Percentiles rank a stretch among this genome's conserved stretches.
Evolutionary conservation across 2,329 filamentous ascomycete species (phyloP).

Genomic region (Calonectria naviculata): DNA sequence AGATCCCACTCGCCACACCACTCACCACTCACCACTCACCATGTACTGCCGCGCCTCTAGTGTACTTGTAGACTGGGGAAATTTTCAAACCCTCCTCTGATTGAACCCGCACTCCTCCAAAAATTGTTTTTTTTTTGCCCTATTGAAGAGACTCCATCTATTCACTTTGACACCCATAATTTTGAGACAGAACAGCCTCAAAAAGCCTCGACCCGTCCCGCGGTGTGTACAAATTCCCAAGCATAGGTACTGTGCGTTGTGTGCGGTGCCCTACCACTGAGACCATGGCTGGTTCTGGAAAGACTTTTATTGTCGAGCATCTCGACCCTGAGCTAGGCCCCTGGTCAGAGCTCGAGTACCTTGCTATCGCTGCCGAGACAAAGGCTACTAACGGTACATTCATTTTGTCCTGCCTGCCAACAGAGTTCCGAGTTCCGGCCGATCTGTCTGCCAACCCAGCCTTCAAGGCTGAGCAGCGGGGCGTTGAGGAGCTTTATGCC

Average conservation of each 20-base stretch:
- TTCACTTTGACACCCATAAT: neutral
- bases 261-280: neutral
- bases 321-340: slow-evolving; percentile 92
- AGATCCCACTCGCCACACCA: slow-evolving; percentile 4
- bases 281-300: slow-evolving; percentile 56
- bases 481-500: slow-evolving; percentile 86
- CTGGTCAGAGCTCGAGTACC: slow-evolving; percentile 96
- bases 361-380: slow-evolving; percentile 86
- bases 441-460: slow-evolving; percentile 66
- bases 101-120: neutral
- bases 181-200: neutral
- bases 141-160: neutral
- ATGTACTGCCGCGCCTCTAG: slow-evolving; percentile 12
- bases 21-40: slow-evolving; percentile 8
- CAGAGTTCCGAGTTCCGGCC: slow-evolving; percentile 72
- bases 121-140: neutral
- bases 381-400: slow-evolving; percentile 75
- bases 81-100: slow-evolving; percentile 17
- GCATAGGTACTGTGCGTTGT: neutral
- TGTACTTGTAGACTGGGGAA: slow-evolving; percentile 12
- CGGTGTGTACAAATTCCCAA: neutral
- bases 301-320: slow-evolving; percentile 95
- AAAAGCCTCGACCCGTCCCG: neutral
- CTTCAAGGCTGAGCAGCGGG: slow-evolving; percentile 78
- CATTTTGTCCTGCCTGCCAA: slow-evolving; percentile 83